phyloP scores from a whole-genome alignment of 495 filamentous ascomycete genomes.

The Neurospora sp. region DNA sequence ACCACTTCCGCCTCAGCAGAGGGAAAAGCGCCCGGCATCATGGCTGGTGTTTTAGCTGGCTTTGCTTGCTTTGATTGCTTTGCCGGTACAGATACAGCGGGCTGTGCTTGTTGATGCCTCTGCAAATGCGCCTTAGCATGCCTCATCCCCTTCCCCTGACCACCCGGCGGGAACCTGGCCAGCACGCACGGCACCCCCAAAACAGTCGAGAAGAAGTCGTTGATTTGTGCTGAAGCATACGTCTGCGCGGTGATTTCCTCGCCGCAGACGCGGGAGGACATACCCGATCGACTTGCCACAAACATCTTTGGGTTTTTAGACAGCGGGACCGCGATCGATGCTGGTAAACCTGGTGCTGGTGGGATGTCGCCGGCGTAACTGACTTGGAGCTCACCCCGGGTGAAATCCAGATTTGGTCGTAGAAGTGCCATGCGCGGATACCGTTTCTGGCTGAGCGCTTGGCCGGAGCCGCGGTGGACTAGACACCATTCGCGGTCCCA shows the following conservation, averaged over 20 bases:
- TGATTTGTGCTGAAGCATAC: conserved; percentile 54
- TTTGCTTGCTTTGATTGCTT: too few relatives aligned
- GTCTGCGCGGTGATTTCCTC: conserved; percentile 59
- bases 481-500: conserved; percentile 96
- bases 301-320: conserved; percentile 43
- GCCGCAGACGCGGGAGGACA: conserved; percentile 63
- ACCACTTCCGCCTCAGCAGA: not conserved
- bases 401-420: conserved; percentile 57
- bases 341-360: conserved; percentile 7
- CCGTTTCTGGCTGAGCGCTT: conserved; percentile 70
- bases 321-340: conserved; percentile 53
- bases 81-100: too few relatives aligned
- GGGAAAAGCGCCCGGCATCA: conserved; percentile 49
- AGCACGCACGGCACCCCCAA: conserved; percentile 70
- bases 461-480: conserved; percentile 69
- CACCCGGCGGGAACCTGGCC: conserved; percentile 64
- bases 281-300: too few relatives aligned
- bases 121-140: conserved; percentile 57
- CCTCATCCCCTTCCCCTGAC: conserved; percentile 43
- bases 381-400: conserved; percentile 34
- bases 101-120: conserved; percentile 28
- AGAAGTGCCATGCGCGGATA: conserved; percentile 79
- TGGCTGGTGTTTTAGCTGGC: too few relatives aligned
- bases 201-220: conserved; percentile 61
- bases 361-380: conserved; percentile 38